Percentiles rank a stretch among this genome's conserved stretches.
phyloP scores from a whole-genome alignment of 768 basidiomycete species.

The Phanerochaete sordida region DNA sequence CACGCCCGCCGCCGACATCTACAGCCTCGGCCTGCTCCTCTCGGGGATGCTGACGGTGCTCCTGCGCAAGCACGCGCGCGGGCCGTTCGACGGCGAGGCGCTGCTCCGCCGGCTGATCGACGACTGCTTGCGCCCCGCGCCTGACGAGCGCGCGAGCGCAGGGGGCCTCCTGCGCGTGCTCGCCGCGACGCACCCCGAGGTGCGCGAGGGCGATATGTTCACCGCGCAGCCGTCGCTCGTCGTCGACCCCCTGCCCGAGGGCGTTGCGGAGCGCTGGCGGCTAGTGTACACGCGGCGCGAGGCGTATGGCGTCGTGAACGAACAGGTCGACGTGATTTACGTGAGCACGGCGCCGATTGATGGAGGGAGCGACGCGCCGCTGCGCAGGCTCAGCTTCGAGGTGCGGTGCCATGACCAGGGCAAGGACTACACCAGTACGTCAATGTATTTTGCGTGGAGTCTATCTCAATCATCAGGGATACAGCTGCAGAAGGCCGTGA shows the following conservation, averaged over 20 bases:
- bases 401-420: slow-evolving; percentile 1
- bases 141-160: neutral
- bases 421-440: neutral
- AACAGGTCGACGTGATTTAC: neutral
- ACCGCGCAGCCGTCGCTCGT: neutral
- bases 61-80: neutral
- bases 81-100: neutral
- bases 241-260: neutral
- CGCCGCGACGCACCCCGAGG: neutral
- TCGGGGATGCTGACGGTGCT: neutral
- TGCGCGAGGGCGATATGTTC: neutral
- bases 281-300: neutral
- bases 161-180: neutral
- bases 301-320: neutral
- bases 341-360: neutral
- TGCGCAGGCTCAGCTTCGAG: neutral
- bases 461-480: neutral
- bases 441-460: neutral
- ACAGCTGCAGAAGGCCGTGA: neutral
- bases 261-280: neutral
- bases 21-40: neutral
- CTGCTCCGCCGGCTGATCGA: neutral
- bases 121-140: neutral
- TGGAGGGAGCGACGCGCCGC: neutral
- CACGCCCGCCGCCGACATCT: neutral